A percentile compares a stretch with the other conserved stretches of the same genome.
These are phyloP conservation scores for Neurospora sp. DNA, from an alignment of 495 filamentous ascomycete species.

Conservation along the genomic window DNA sequence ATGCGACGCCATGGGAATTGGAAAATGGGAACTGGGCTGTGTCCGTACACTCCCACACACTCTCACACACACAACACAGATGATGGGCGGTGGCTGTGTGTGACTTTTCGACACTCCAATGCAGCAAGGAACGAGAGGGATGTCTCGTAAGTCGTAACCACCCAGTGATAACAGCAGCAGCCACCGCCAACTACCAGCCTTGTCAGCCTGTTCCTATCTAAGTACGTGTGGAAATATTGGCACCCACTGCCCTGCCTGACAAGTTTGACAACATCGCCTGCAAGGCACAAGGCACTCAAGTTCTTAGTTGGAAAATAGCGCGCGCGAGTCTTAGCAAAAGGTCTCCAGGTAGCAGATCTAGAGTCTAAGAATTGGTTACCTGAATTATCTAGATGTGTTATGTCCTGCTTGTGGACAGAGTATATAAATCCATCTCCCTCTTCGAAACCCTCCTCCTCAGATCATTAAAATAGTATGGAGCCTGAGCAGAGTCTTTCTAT, in stretches of 20 bases:
- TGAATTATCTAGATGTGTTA: no score
- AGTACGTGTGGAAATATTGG: neutral
- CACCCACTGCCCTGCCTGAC: neutral
- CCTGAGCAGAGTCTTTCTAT: no score
- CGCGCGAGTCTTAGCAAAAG: neutral
- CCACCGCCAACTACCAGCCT: neutral
- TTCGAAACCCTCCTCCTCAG: no score
- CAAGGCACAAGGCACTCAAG: neutral
- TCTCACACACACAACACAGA: neutral
- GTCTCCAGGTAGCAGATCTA: neutral
- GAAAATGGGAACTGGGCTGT: neutral
- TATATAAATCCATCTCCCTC: no score
- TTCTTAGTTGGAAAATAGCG: neutral
- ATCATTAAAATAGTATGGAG: no score
- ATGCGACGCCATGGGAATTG: neutral
- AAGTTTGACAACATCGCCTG: neutral
- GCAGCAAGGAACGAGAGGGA: neutral
- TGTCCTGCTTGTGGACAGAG: no score
- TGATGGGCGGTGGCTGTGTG: neutral
- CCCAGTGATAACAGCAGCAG: neutral
- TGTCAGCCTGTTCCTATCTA: neutral
- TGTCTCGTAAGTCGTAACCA: neutral
- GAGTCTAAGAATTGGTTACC: no score
- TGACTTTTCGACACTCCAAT: neutral
- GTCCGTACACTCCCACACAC: neutral